A percentile compares a stretch with the other conserved stretches of the same genome.
Evolutionary conservation across 306 rosid genomes (phyloP).

Genomic region (Citrullus colocynthis): DNA sequence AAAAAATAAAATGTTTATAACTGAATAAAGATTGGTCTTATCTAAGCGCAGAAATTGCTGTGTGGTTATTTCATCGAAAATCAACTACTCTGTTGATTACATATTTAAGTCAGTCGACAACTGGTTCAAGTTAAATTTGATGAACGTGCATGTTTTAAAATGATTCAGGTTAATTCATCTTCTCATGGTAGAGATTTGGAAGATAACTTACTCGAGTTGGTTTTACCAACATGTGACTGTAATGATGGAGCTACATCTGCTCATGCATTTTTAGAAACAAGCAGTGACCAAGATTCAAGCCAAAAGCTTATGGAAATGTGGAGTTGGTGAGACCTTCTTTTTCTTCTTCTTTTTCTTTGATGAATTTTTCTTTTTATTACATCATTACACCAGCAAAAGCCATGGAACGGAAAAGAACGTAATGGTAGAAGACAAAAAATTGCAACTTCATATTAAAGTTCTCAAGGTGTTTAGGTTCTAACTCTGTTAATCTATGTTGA

Average conservation of each 20-base stretch:
- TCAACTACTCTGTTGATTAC: neutral
- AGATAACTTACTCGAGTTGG: constrained; percentile 53
- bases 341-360: neutral
- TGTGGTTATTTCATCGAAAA: neutral
- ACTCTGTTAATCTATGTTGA: neutral
- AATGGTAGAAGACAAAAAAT: neutral
- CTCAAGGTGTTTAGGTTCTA: neutral
- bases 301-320: constrained; percentile 49
- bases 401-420: neutral
- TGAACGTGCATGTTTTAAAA: constrained; percentile 4
- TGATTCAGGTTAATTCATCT: constrained; percentile 41
- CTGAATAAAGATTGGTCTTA: neutral
- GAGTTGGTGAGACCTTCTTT: constrained; percentile 42
- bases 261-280: constrained; percentile 47
- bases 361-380: neutral
- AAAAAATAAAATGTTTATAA: neutral
- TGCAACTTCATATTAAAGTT: neutral
- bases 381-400: neutral
- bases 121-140: neutral
- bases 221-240: constrained; percentile 31
- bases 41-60: neutral
- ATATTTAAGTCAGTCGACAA: neutral
- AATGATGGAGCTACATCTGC: constrained; percentile 35
- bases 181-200: constrained; percentile 23
- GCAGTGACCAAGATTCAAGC: constrained; percentile 41